phyloP scores from a whole-genome alignment of 495 filamentous ascomycete genomes.

The Pseudevernia furfuracea region DNA sequence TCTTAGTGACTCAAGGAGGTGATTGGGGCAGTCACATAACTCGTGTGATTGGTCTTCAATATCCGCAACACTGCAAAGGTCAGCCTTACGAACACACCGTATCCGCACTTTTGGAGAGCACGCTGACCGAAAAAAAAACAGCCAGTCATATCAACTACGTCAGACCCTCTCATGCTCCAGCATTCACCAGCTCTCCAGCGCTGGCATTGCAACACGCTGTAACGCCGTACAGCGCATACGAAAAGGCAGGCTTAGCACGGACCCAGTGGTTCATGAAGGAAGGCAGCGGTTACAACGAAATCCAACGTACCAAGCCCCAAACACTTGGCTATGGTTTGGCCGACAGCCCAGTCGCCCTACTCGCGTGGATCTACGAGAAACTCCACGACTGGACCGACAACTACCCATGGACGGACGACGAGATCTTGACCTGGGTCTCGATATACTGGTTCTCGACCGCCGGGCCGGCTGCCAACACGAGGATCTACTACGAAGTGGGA shows the following conservation, averaged over 20 bases:
- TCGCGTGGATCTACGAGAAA: conserved; percentile 67
- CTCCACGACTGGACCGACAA: conserved; percentile 59
- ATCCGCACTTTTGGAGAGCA: neutral
- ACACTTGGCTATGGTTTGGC: conserved; percentile 51
- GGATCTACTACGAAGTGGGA: conserved; percentile 53
- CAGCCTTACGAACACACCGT: neutral
- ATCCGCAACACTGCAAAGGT: conserved; percentile 45
- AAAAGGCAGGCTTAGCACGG: conserved; percentile 41
- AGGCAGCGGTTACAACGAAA: conserved; percentile 49
- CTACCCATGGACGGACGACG: conserved; percentile 61
- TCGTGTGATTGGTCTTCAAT: conserved; percentile 47
- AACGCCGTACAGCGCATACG: conserved; percentile 31
- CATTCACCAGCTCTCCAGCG: conserved; percentile 35
- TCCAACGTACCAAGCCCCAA: conserved; percentile 58
- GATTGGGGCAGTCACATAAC: conserved; percentile 63
- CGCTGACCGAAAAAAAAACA: neutral
- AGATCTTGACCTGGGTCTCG: conserved; percentile 58
- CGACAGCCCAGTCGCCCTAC: conserved; percentile 53
- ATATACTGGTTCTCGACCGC: conserved; percentile 55
- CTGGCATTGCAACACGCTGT: conserved; percentile 39
- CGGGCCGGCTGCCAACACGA: conserved; percentile 46
- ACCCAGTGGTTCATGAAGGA: conserved; percentile 43
- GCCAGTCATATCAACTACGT: conserved; percentile 60
- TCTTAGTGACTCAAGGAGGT: conserved; percentile 52
- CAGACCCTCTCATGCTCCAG: conserved; percentile 34